Conservation (phyloP, 2,329 filamentous ascomycete genomes). For the Acrocalymma vagum region DNA sequence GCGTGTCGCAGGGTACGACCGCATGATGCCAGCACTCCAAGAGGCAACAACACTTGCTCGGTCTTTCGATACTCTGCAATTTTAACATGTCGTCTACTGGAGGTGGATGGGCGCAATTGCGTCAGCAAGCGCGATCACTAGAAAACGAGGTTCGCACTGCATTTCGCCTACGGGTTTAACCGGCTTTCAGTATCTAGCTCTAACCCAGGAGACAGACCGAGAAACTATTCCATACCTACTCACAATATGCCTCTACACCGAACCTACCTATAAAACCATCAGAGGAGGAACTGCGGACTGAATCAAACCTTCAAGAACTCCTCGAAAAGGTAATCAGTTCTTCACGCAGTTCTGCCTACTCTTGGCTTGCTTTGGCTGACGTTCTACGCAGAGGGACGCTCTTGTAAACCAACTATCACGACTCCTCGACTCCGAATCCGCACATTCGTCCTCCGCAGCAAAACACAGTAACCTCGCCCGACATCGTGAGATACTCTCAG, state of each 20-base stretch:
- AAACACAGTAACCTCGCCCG: constrained; percentile 96
- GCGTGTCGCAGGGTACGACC: constrained; percentile 19
- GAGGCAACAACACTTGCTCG: constrained; percentile 16
- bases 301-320: constrained; percentile 83
- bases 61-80: not conserved
- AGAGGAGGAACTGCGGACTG: constrained; percentile 82
- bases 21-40: constrained; percentile 30
- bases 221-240: constrained; percentile 82
- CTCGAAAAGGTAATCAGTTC: constrained; percentile 73
- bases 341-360: not conserved
- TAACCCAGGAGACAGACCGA: constrained; percentile 72
- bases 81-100: constrained; percentile 49
- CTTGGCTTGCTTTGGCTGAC: constrained; percentile 6
- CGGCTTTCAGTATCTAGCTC: constrained; percentile 17
- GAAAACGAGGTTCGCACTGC: constrained; percentile 79
- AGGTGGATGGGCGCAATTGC: constrained; percentile 85
- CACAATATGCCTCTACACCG: constrained; percentile 83
- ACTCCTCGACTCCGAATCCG: constrained; percentile 90
- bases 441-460: constrained; percentile 86
- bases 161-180: constrained; percentile 19
- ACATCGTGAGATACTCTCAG: constrained; percentile 86
- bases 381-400: constrained; percentile 71
- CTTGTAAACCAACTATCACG: constrained; percentile 84
- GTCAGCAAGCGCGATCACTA: constrained; percentile 87
- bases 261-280: constrained; percentile 84